phyloP scores from a whole-genome alignment of 257 asterid species.

The Pogostemon cablin region DNA sequence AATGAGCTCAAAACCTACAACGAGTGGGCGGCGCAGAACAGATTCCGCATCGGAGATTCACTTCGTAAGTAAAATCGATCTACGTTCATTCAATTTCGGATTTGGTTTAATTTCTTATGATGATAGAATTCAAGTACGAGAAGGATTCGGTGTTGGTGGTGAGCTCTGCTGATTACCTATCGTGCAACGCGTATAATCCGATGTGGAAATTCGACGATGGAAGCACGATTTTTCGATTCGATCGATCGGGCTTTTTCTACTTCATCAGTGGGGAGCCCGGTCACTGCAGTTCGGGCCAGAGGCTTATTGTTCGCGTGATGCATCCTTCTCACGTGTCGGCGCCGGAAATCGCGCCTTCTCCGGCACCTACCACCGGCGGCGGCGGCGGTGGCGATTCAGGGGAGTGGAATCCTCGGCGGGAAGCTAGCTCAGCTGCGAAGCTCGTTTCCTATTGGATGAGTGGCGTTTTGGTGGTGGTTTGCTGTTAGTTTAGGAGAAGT shows the following conservation, averaged over 20 bases:
- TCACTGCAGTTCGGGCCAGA: slow-evolving; percentile 67
- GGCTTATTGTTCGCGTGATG: slow-evolving; percentile 65
- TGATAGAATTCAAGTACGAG: slow-evolving; percentile 61
- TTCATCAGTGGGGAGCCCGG: slow-evolving; percentile 72
- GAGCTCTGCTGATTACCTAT: slow-evolving; percentile 46
- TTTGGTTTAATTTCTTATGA: not conserved
- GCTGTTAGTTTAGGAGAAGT: slow-evolving; percentile 35
- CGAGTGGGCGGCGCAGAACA: slow-evolving; percentile 71
- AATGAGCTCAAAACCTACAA: slow-evolving; percentile 65
- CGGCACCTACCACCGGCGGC: slow-evolving; percentile 8
- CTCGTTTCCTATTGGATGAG: slow-evolving; percentile 41
- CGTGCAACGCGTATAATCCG: slow-evolving; percentile 59
- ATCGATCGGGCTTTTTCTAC: slow-evolving; percentile 56
- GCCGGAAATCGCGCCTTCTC: slow-evolving; percentile 44
- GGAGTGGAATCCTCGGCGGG: slow-evolving; percentile 36
- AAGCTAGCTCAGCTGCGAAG: slow-evolving; percentile 30
- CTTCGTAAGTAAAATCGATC: slow-evolving; percentile 43
- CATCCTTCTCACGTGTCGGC: slow-evolving; percentile 48
- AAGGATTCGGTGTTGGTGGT: slow-evolving; percentile 70
- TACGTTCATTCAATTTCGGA: not conserved
- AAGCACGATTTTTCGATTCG: slow-evolving; percentile 48
- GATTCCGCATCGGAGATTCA: slow-evolving; percentile 70
- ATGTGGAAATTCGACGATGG: slow-evolving; percentile 56
- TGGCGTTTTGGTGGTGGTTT: slow-evolving; percentile 34
- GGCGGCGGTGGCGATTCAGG: slow-evolving; percentile 7